These are phyloP conservation scores for Escovopsis sp. DNA, from an alignment of 2,329 filamentous ascomycete species.

Conservation along the genomic window DNA sequence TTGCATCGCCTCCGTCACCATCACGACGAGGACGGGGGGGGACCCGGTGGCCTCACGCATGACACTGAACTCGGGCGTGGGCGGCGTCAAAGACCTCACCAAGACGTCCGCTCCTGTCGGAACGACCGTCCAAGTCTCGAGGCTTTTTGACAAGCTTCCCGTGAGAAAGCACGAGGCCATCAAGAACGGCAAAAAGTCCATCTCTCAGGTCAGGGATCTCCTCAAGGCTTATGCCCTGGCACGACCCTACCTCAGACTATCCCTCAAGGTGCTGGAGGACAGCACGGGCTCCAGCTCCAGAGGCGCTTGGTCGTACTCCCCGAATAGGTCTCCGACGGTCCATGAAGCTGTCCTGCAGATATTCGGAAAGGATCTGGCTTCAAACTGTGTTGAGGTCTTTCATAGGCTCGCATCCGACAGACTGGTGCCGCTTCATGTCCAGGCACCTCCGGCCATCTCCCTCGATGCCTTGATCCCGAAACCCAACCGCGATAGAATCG, in stretches of 20 bases:
- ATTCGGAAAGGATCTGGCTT: constrained; percentile 40
- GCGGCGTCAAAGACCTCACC: constrained; percentile 17
- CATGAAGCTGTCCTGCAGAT: constrained; percentile 48
- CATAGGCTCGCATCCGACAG: constrained; percentile 1
- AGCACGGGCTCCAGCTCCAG: constrained; percentile 15
- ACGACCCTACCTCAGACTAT: constrained; percentile 45
- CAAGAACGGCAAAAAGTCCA: constrained; percentile 41
- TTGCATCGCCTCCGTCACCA: constrained; percentile 40
- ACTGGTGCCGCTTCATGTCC: neutral
- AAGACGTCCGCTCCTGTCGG: constrained; percentile 44
- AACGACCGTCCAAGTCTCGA: constrained; percentile 47
- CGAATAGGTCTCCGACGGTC: constrained; percentile 18
- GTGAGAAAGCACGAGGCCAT: constrained; percentile 45
- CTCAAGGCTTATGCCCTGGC: constrained; percentile 53
- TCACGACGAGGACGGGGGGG: constrained; percentile 48
- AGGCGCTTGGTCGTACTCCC: constrained; percentile 41
- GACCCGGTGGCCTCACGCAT: constrained; percentile 43
- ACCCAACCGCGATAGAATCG: constrained; percentile 24
- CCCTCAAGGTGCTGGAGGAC: constrained; percentile 42
- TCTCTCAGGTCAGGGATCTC: constrained; percentile 43
- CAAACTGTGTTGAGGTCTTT: constrained; percentile 34
- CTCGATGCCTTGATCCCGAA: constrained; percentile 46
- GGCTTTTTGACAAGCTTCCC: constrained; percentile 45
- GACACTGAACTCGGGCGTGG: constrained; percentile 22
- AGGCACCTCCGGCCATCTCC: constrained; percentile 12